Base-by-base conservation (phyloP, 2,329 filamentous ascomycete species). In the Trichoderma citrinoviride region DNA sequence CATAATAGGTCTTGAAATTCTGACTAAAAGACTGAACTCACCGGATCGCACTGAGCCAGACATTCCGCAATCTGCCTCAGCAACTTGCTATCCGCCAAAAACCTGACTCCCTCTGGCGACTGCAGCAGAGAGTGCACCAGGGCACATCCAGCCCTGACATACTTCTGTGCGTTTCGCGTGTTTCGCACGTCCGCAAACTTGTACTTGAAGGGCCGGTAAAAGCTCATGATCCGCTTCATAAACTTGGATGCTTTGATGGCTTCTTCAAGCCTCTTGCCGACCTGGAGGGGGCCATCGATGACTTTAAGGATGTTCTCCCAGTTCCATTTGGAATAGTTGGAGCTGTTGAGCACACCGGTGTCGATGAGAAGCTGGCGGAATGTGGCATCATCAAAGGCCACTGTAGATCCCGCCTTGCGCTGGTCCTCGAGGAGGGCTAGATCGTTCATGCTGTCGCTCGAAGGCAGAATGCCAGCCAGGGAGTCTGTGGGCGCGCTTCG, bases 131-230 rank as follows among this genome's bases (percentile, higher is more conserved):
- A 92, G 65, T 93, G 88, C 78, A 98, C 90, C 66, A 99, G 78
- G 17, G 92, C 90, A 77, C 94, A 98, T 0, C 95, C 95, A 21
- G 91, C 91, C 69, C 90, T 87, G 53, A 99, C 89, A 75, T 98
- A 98, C 70, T 96, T 93, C 73, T 98, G 94, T 64, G 96, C 97
- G 61, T 90, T 92, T 67, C 95, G 91, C 0, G 93, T 96, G 74
- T 92, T 98, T 70, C 91, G 89, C 47, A 95, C 85, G 70, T 96
- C 91, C 0, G 93, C 92, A 72, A 98, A 99, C 68, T 93, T 90
- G 74, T 93, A 96, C 75, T 99, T 99, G 80, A 99, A 99, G 0
- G 95, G 95, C 12, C 95, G 86, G 74, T 97, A 96, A 74, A 99
- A 99, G 66, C 93, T 95, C 75, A 97, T 88, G 65, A 99, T 83